A percentile compares a stretch with the other conserved stretches of the same genome.
These are phyloP conservation scores for Cladophialophora exuberans DNA, from an alignment of 2,329 filamentous ascomycete genomes.

Conservation along the genomic window DNA sequence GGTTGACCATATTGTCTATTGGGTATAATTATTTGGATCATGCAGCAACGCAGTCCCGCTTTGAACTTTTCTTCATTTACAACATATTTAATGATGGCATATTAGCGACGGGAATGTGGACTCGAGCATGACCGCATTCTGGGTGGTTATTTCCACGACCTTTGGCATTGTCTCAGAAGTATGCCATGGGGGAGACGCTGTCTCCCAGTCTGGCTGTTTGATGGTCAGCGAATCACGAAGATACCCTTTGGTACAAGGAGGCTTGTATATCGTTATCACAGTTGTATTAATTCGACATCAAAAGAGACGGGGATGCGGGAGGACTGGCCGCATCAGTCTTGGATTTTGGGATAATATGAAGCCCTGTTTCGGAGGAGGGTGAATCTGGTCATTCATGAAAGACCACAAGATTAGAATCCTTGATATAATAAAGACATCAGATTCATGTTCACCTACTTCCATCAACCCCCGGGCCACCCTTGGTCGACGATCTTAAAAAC, in stretches of 20 bases:
- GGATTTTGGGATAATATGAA: conserved; percentile 6
- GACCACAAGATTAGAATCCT: no score
- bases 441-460: no score
- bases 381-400: no score
- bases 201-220: not conserved
- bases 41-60: not conserved
- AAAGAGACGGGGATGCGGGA: not conserved
- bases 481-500: no score
- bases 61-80: conserved; percentile 1
- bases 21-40: not conserved
- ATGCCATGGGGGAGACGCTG: no score
- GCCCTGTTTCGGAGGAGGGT: no score
- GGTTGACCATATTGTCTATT: not conserved
- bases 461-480: no score
- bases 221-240: not conserved
- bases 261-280: conserved; percentile 9
- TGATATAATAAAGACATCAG: no score
- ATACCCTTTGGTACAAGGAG: not conserved
- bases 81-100: conserved; percentile 5
- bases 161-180: not conserved
- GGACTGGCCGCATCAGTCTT: not conserved
- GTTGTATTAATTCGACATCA: conserved; percentile 6
- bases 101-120: conserved; percentile 1
- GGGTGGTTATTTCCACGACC: not conserved
- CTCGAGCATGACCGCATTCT: not conserved